Evolutionary conservation across 495 filamentous ascomycete species (phyloP).

Genomic region (Annulohypoxylon nitens): DNA sequence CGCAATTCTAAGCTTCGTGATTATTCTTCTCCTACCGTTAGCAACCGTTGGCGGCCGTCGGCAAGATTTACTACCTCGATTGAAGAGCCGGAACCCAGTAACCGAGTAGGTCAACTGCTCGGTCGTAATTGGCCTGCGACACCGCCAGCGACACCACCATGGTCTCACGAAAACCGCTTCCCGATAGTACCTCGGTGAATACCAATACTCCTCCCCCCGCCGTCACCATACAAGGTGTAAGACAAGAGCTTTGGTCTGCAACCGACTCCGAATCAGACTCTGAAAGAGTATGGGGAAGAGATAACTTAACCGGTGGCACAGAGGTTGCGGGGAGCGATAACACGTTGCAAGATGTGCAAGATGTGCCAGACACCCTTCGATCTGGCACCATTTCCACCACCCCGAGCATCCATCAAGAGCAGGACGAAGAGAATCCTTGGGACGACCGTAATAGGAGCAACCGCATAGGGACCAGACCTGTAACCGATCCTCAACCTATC

Average conservation of each 20-base stretch:
- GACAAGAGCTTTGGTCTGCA: conserved; percentile 52
- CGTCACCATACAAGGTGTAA: conserved; percentile 51
- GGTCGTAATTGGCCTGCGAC: conserved; percentile 33
- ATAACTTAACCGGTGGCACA: conserved; percentile 26
- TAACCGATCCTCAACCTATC: conserved; percentile 28
- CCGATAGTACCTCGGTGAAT: conserved; percentile 49
- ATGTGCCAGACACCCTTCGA: conserved; percentile 44
- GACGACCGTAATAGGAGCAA: conserved; percentile 32
- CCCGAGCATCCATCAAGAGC: conserved; percentile 40
- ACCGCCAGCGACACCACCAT: conserved; percentile 40
- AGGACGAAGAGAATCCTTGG: conserved; percentile 50
- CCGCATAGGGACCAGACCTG: conserved; percentile 28
- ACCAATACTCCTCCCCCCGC: conserved; percentile 43
- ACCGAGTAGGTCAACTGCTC: conserved; percentile 5
- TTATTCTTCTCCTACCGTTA: conserved; percentile 20
- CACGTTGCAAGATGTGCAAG: conserved; percentile 45
- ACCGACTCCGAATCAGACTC: conserved; percentile 52
- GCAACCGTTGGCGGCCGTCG: neutral
- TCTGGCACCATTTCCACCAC: conserved; percentile 36
- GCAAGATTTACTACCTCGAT: conserved; percentile 23
- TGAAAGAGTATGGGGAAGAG: conserved; percentile 55
- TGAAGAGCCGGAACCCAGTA: neutral
- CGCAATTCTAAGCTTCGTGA: conserved; percentile 36
- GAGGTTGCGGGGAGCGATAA: conserved; percentile 27
- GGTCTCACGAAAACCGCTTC: conserved; percentile 58